Evolutionary conservation across 1,284 basidiomycete genomes (phyloP), one percentile per base, ranked within the genome.

Genomic region (Sanghuangporus sanghuang): DNA sequence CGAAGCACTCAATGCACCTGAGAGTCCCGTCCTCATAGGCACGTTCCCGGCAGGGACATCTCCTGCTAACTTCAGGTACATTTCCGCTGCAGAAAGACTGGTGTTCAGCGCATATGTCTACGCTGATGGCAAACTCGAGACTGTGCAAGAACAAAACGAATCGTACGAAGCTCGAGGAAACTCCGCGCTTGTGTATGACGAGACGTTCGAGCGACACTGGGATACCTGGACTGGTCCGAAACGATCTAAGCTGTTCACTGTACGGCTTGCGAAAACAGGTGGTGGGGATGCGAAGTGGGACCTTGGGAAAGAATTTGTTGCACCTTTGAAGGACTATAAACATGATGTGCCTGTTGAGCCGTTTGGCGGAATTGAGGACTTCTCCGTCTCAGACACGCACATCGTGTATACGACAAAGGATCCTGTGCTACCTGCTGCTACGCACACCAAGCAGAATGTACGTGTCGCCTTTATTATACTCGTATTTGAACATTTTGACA

Each of bases 371-470:
- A 80, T 83, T 2, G 83, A 90, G 66, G 90, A 94, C 73, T 94
- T 90, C 68, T 86, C 90, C 67, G 77, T 94, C 52, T 90, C 90
- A 2, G 71, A 76, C 0, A 79, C 78, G 6, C 80, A 87, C 63
- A 81, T 96, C 55, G 80, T 93, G n/a, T 89, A 95, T 70, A 92
- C 92, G 1, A 80, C 93, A 61, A 95, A 95, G 73, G 89, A 95
- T 68, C 87, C 91, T 1, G 71, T 82, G 64, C 79, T 94, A 32
- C 84, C 85, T 9, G 77, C 83, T 57, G 89, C 93, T 1, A 85
- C 79, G 82, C 91, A 93, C 72, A 93, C 91, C 2, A 90, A 87
- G 71, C 88, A 92, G 70, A 85, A 92, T 70, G 90, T 92, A 56
- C 21, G 77, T 46, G 5, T n/a, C 8, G 8, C 16, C 44, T 32